These are phyloP conservation scores for Lizanozyma gosingica DNA, from an alignment of 1,139 yeast genomes.

Conservation along the genomic window DNA sequence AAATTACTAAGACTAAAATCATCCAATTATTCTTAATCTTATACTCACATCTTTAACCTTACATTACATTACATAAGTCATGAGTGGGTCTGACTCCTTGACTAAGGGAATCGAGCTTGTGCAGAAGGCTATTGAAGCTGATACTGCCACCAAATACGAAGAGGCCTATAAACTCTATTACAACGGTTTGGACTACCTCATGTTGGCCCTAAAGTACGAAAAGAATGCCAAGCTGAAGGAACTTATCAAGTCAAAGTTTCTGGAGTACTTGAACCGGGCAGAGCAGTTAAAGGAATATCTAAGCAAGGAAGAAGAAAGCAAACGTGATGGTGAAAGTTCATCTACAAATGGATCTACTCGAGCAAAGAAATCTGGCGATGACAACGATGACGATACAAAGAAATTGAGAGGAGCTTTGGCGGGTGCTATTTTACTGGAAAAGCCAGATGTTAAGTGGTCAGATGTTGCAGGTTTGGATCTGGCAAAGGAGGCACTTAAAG, in stretches of 20 bases:
- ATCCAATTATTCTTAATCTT: too few relatives aligned
- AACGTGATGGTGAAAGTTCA: conserved; percentile 38
- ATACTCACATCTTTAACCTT: too few relatives aligned
- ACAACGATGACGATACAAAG: conserved; percentile 77
- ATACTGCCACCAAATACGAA: conserved; percentile 81
- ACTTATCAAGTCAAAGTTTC: conserved; percentile 77
- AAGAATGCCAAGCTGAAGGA: conserved; percentile 87
- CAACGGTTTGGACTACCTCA: conserved; percentile 87
- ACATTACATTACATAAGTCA: neutral
- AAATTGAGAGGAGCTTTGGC: conserved; percentile 86
- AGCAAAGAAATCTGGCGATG: conserved; percentile 50
- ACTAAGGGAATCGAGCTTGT: conserved; percentile 91
- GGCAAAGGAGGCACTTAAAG: conserved; percentile 95
- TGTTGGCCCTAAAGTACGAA: conserved; percentile 94
- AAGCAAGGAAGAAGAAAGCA: conserved; percentile 47
- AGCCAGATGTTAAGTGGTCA: conserved; percentile 89
- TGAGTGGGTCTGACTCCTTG: conserved; percentile 67
- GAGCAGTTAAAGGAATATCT: conserved; percentile 90
- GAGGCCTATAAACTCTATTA: conserved; percentile 92
- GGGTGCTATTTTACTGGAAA: conserved; percentile 86
- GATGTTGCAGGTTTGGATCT: conserved; percentile 94
- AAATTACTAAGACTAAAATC: too few relatives aligned
- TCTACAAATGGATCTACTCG: conserved; percentile 51
- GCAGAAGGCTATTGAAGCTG: conserved; percentile 92
- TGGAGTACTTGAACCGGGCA: conserved; percentile 87